Conservation (phyloP, 2,329 filamentous ascomycete species). For the Botrytis fragariae region DNA sequence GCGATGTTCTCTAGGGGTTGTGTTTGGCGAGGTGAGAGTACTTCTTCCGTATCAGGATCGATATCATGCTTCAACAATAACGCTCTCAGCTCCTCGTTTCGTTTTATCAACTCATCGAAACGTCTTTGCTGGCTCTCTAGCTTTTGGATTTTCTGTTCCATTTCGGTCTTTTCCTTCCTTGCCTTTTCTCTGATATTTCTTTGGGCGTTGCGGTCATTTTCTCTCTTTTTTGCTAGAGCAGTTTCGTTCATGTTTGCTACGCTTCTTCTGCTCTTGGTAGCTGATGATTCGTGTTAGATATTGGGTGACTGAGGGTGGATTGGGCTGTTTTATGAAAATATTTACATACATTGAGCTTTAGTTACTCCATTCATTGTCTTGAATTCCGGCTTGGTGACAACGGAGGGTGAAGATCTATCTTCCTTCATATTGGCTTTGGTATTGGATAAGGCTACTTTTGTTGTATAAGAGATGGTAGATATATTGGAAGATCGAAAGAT, state of each 20-base stretch:
- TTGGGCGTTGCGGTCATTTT: constrained; percentile 11
- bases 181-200: not conserved
- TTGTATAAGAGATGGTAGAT: not conserved
- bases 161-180: not conserved
- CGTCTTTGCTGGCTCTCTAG: not conserved
- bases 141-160: not conserved
- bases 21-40: not conserved
- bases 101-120: not conserved
- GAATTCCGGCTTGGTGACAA: not conserved
- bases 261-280: not conserved
- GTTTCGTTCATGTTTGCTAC: constrained; percentile 2
- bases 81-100: not conserved
- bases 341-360: not conserved
- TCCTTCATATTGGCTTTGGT: not conserved
- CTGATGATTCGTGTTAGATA: constrained; percentile 1
- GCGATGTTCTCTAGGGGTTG: not conserved
- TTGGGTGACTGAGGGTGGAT: not conserved
- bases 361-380: not conserved
- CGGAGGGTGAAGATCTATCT: not conserved
- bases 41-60: not conserved
- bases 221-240: constrained; percentile 10
- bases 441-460: not conserved
- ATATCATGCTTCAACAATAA: not conserved
- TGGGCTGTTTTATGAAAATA: not conserved
- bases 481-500: not conserved